Base-by-base conservation (phyloP, 2,329 filamentous ascomycete genomes). In the Hymenotorrendiella dingleyae region DNA sequence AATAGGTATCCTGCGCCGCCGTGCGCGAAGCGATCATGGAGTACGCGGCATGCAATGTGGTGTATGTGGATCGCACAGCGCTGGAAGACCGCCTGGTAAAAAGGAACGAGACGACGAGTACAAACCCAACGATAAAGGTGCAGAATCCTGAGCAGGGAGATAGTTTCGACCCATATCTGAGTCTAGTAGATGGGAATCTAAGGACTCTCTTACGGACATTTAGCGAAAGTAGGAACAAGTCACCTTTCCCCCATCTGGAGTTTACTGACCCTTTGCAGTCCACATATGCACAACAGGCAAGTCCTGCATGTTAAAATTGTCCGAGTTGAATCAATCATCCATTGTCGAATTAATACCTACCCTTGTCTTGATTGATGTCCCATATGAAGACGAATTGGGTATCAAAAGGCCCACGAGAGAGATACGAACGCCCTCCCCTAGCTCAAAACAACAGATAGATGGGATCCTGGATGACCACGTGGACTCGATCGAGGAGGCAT, bases 331-430 rank as follows among this genome's bases (percentile, higher is more conserved):
- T 52, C 69, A 71, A 40, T 61, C 62, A 36, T 65, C 65, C 22
- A 63, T 64, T 27, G 59, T 56, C 42, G 66, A 72, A 38, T 68
- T 67, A 51, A 70, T 67, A 37, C 75, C 75, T n/a, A 72, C 73
- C 5, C 67, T 79, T 37, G 73, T 74, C 16, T 68, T 78, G 33
- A 67, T 77, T 53, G 72, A 76, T 55, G 67, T 76, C 26, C 68
- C 68, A 14, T 65, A 54, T 54, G 67, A 61, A 58, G 68, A 57
- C 55, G 64, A 52, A 56, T 59, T 52, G 21, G 29, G 23, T 46
- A 40, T 45, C 23, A 52, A 54, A 27, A 49, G 53, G 40, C 53
- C 63, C 8, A 62, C 63, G 16, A 48, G 58, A 24, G 56, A 59
- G 16, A 45, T 55, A 19, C 57, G 58, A 27, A 58, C 56, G 0